Conservation (phyloP, 116 monocot species). For the Zostera marina region DNA sequence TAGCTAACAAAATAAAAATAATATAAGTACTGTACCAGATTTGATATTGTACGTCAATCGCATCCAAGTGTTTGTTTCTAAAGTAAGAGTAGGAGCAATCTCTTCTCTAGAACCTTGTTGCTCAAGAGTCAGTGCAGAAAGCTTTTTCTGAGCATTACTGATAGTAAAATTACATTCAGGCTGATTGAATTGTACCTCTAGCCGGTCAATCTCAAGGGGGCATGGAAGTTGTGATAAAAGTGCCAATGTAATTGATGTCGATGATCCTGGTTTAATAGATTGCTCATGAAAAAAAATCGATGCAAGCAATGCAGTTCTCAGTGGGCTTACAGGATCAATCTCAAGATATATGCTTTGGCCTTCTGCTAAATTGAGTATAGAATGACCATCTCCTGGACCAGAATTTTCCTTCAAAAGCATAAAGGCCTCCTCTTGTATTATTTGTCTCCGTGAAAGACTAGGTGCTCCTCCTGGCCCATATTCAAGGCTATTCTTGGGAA, state of each 20-base stretch:
- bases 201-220: slow-evolving; percentile 48
- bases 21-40: slow-evolving; percentile 33
- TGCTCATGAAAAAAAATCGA: slow-evolving; percentile 86
- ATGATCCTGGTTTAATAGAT: slow-evolving; percentile 53
- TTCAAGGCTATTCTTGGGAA: slow-evolving; percentile 8
- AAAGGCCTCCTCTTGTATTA: slow-evolving; percentile 59
- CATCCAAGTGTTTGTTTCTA: slow-evolving; percentile 63
- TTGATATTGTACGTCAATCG: slow-evolving; percentile 57
- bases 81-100: slow-evolving; percentile 26
- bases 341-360: slow-evolving; percentile 48
- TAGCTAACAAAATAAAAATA: background rate
- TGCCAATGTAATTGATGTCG: slow-evolving; percentile 51
- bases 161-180: slow-evolving; percentile 53
- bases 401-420: slow-evolving; percentile 23
- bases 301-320: slow-evolving; percentile 62
- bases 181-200: slow-evolving; percentile 88
- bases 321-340: slow-evolving; percentile 71
- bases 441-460: slow-evolving; percentile 48
- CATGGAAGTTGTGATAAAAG: slow-evolving; percentile 70
- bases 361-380: slow-evolving; percentile 10
- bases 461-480: slow-evolving; percentile 47
- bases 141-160: slow-evolving; percentile 13
- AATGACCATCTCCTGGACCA: slow-evolving; percentile 8
- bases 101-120: slow-evolving; percentile 18
- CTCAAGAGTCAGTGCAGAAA: slow-evolving; percentile 1